These are phyloP conservation scores for Mimosa pudica DNA, from an alignment of 306 rosid genomes.

Conservation along the genomic window DNA sequence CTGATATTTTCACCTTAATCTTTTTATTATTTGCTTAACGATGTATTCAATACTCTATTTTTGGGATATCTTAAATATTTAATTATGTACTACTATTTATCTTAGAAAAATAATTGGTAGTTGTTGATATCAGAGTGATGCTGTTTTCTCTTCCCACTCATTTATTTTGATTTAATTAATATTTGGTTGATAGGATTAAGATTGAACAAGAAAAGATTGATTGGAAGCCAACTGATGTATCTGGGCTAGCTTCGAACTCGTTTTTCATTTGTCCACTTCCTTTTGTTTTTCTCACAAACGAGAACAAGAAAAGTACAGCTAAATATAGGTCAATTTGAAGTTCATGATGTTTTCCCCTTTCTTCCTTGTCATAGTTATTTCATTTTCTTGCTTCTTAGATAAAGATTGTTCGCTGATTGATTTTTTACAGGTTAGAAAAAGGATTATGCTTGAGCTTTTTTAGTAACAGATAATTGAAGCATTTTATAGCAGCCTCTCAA, in stretches of 20 bases:
- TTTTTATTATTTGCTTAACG: conserved; percentile 14
- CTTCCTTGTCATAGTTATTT: background rate
- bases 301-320: background rate
- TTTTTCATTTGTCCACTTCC: background rate
- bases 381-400: background rate
- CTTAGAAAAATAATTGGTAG: background rate
- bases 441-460: background rate
- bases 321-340: background rate
- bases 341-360: background rate
- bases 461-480: conserved; percentile 28
- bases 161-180: background rate
- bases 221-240: background rate
- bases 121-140: background rate
- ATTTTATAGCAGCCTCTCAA: conserved; percentile 35
- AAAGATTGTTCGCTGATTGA: background rate
- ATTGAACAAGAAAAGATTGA: background rate
- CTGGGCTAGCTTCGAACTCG: background rate
- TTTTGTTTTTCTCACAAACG: background rate
- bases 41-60: background rate
- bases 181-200: background rate
- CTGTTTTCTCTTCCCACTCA: background rate
- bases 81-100: background rate
- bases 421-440: background rate
- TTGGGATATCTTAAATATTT: background rate
- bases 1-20: background rate